Percentiles rank a stretch among this genome's conserved stretches.
These are phyloP conservation scores for Gossypioides kirkii DNA, from an alignment of 345 rosid species.

Conservation along the genomic window DNA sequence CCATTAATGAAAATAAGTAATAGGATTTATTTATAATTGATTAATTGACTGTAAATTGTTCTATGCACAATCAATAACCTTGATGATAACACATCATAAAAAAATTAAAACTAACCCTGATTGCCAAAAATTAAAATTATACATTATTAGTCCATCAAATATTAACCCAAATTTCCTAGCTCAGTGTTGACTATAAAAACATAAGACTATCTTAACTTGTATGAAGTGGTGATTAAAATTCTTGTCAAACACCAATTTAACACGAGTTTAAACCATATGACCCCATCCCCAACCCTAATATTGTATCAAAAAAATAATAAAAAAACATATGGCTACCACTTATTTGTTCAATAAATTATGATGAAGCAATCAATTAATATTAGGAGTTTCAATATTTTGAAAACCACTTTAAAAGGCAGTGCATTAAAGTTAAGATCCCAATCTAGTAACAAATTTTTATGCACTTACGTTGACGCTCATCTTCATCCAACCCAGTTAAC, in stretches of 20 bases:
- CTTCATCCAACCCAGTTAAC: conserved; percentile 33
- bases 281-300: no score
- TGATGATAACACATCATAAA: no score
- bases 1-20: not conserved
- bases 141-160: no score
- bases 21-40: no score
- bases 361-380: not conserved
- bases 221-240: no score
- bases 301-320: no score
- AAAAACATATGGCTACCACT: not conserved
- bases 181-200: not conserved
- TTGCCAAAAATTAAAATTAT: no score
- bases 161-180: not conserved
- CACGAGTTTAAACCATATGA: no score
- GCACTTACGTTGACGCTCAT: conserved; percentile 46
- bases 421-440: not conserved
- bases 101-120: no score
- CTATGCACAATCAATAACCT: no score
- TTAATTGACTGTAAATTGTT: no score
- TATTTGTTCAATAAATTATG: not conserved
- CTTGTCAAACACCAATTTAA: no score
- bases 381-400: not conserved
- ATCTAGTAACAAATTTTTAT: not conserved
- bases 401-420: not conserved
- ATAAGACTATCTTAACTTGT: not conserved